These are phyloP conservation scores for Pichia inconspicua DNA, from an alignment of 1,139 yeast genomes.

Conservation along the genomic window DNA sequence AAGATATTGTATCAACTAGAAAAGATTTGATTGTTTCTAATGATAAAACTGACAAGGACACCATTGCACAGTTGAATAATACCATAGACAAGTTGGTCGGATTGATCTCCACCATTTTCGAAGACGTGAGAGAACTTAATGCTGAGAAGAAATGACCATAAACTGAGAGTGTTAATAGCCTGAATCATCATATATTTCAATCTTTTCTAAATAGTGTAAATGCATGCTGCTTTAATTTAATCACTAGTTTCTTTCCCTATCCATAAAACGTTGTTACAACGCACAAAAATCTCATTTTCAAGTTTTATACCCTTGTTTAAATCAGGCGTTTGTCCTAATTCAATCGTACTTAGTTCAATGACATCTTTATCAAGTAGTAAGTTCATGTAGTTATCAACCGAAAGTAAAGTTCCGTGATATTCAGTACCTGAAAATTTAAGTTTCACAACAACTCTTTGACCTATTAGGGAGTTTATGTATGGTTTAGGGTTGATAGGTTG, in stretches of 20 bases:
- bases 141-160: too few relatives aligned
- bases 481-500: conserved; percentile 89
- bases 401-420: conserved; percentile 69
- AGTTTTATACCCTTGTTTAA: conserved; percentile 15
- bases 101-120: neutral
- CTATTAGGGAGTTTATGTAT: conserved; percentile 65
- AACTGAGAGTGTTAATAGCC: too few relatives aligned
- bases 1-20: neutral
- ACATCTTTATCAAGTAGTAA: conserved; percentile 52
- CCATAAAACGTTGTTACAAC: conserved; percentile 75
- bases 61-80: neutral
- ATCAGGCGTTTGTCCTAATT: conserved; percentile 8
- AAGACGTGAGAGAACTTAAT: neutral
- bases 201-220: too few relatives aligned
- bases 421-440: conserved; percentile 92
- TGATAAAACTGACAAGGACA: neutral
- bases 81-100: neutral
- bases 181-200: too few relatives aligned
- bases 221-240: too few relatives aligned
- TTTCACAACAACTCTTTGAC: conserved; percentile 69
- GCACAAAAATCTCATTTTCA: conserved; percentile 59
- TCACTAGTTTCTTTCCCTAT: conserved; percentile 34
- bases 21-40: neutral
- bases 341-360: conserved; percentile 19
- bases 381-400: conserved; percentile 93